Conservation (phyloP, 306 rosid species). For the Acacia crassicarpa region DNA sequence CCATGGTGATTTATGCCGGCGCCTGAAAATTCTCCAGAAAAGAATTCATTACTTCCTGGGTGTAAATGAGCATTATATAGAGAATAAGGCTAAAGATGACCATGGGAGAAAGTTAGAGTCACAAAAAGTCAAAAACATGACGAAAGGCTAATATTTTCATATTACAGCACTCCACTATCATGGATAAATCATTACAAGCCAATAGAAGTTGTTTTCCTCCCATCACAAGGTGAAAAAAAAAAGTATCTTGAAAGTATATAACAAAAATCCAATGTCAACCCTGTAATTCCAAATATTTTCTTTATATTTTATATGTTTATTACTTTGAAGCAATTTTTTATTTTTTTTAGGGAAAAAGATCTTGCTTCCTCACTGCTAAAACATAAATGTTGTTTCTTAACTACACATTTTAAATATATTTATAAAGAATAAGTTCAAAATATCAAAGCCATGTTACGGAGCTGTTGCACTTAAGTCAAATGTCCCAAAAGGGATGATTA, state of each 20-base stretch:
- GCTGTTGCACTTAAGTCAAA: not conserved
- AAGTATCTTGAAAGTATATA: not conserved
- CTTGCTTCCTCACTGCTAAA: not conserved
- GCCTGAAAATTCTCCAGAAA: slow-evolving; percentile 54
- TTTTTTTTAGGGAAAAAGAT: too few species aligned
- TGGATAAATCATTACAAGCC: slow-evolving; percentile 3
- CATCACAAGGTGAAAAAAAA: not conserved
- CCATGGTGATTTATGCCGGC: slow-evolving; percentile 98
- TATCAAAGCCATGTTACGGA: not conserved
- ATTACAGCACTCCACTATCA: not conserved
- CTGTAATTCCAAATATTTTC: not conserved
- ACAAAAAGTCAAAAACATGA: slow-evolving; percentile 10
- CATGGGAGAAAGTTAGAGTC: slow-evolving; percentile 9
- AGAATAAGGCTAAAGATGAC: slow-evolving; percentile 19
- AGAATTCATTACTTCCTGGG: not conserved
- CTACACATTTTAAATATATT: not conserved
- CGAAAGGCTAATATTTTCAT: slow-evolving; percentile 7
- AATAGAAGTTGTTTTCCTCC: not conserved
- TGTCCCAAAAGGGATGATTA: not conserved
- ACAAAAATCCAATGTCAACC: not conserved
- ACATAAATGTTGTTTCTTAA: not conserved
- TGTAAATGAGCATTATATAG: not conserved
- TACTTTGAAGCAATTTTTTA: not conserved
- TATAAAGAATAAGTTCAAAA: not conserved
- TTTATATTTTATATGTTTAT: not conserved